Conservation (phyloP, 768 basidiomycete genomes). For the Pulveroboletus sp. region DNA sequence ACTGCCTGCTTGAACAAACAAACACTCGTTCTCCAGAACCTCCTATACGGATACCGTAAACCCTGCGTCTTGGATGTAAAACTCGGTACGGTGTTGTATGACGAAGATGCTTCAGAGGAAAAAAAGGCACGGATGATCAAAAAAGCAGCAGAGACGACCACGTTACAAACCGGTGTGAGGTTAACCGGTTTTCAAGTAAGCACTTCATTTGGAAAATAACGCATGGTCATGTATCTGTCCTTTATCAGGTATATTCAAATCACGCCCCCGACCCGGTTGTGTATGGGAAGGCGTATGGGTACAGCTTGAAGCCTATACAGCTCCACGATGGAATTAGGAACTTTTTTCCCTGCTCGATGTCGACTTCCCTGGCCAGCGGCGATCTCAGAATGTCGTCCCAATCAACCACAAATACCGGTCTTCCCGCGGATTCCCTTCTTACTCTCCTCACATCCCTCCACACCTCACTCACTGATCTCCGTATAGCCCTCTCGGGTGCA, state of each 20-base stretch:
- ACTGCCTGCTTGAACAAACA: constrained; percentile 34
- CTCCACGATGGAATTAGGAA: constrained; percentile 72
- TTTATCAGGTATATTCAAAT: constrained; percentile 68
- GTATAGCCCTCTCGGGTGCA: constrained; percentile 43
- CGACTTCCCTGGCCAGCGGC: constrained; percentile 6
- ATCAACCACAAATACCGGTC: constrained; percentile 38
- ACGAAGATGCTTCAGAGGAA: constrained; percentile 59
- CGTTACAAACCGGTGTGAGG: constrained; percentile 69
- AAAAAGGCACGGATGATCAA: constrained; percentile 80
- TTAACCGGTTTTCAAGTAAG: constrained; percentile 90
- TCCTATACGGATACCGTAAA: constrained; percentile 66
- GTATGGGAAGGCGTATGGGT: constrained; percentile 78
- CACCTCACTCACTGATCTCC: constrained; percentile 51
- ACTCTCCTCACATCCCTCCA: constrained; percentile 57
- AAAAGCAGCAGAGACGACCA: constrained; percentile 69
- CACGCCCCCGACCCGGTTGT: constrained; percentile 49
- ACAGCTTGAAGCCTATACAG: constrained; percentile 62
- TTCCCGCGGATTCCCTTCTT: constrained; percentile 52
- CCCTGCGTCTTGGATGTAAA: constrained; percentile 93
- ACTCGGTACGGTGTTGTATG: constrained; percentile 88
- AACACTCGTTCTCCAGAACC: constrained; percentile 84
- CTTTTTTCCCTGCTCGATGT: constrained; percentile 66
- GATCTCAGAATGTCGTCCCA: constrained; percentile 1
- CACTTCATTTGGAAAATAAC: not conserved
- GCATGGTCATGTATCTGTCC: not conserved